Percentiles rank a stretch among this genome's conserved stretches.
Conservation (phyloP, 139 green algal species). For the Micractinium conductrix region DNA sequence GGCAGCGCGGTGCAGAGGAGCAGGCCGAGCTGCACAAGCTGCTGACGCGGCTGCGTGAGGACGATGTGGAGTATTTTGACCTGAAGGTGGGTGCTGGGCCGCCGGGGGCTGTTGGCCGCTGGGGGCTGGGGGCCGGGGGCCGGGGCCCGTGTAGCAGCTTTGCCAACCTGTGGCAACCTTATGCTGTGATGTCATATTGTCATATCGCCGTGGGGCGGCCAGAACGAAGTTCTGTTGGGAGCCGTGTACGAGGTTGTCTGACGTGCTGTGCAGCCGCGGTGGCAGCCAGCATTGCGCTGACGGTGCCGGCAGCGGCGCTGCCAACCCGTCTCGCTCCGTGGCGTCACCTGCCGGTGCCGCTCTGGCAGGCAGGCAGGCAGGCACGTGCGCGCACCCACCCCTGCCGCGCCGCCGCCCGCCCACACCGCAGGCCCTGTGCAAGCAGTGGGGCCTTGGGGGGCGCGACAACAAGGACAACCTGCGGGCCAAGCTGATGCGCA, state of each 20-base stretch:
- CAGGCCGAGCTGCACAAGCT: constrained; percentile 29
- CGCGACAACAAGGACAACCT: constrained; percentile 47
- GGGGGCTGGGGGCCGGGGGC: too few species aligned
- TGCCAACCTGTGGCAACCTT: too few species aligned
- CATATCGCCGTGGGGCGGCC: too few species aligned
- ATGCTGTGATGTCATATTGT: too few species aligned
- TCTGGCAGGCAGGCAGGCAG: neutral
- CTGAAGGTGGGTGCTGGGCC: constrained; percentile 33
- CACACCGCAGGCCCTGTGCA: constrained; percentile 29
- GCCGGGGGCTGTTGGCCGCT: too few species aligned
- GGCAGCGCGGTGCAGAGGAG: too few species aligned
- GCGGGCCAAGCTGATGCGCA: constrained; percentile 39
- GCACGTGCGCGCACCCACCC: neutral
- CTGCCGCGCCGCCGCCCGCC: neutral
- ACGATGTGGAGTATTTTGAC: constrained; percentile 55
- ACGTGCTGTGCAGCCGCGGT: too few species aligned
- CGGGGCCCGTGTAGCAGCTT: too few species aligned
- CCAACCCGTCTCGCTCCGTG: too few species aligned
- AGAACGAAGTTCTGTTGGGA: too few species aligned
- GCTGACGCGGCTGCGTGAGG: constrained; percentile 31
- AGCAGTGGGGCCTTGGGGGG: constrained; percentile 36
- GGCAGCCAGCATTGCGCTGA: too few species aligned
- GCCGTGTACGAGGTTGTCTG: neutral
- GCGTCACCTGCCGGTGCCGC: neutral
- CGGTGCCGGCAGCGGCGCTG: too few species aligned